Percentiles rank a stretch among this genome's conserved stretches.
These are phyloP conservation scores for Neofusicoccum laricinum DNA, from an alignment of 2,329 filamentous ascomycete genomes.

Conservation along the genomic window DNA sequence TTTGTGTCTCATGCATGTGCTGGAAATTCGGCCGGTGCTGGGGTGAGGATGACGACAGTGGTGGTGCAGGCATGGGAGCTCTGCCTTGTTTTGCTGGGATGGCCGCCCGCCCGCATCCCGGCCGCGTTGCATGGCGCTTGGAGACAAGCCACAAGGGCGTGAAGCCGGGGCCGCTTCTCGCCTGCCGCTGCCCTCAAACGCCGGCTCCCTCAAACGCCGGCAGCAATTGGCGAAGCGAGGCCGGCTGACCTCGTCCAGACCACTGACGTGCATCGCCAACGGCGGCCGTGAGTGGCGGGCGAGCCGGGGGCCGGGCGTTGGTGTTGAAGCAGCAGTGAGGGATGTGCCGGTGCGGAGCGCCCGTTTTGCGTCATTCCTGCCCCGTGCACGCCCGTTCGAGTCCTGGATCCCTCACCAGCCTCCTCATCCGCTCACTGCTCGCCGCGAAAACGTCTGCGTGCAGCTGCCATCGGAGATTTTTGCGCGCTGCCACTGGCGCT, in stretches of 20 bases:
- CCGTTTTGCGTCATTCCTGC: neutral
- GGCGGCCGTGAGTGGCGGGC: neutral
- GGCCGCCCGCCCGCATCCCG: neutral
- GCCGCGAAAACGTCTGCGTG: neutral
- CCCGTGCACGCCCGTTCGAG: neutral
- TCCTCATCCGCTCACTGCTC: neutral
- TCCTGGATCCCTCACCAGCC: neutral
- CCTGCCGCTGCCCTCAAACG: neutral
- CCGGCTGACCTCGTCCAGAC: neutral
- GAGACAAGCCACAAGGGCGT: neutral
- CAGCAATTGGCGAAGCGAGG: neutral
- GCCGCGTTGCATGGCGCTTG: neutral
- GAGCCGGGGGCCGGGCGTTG: neutral
- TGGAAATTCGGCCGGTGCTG: neutral
- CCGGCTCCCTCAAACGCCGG: neutral
- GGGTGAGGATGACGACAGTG: neutral
- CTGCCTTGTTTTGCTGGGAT: constrained; percentile 17
- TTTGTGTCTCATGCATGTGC: constrained; percentile 7
- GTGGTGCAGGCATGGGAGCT: constrained; percentile 4
- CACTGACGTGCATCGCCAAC: neutral
- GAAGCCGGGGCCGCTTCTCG: neutral
- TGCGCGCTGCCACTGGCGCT: neutral
- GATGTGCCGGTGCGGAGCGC: neutral
- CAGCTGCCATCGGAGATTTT: neutral
- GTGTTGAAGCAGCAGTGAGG: neutral